Conservation (phyloP, 164 flowering plant genomes). For the Aristolochia californica region DNA sequence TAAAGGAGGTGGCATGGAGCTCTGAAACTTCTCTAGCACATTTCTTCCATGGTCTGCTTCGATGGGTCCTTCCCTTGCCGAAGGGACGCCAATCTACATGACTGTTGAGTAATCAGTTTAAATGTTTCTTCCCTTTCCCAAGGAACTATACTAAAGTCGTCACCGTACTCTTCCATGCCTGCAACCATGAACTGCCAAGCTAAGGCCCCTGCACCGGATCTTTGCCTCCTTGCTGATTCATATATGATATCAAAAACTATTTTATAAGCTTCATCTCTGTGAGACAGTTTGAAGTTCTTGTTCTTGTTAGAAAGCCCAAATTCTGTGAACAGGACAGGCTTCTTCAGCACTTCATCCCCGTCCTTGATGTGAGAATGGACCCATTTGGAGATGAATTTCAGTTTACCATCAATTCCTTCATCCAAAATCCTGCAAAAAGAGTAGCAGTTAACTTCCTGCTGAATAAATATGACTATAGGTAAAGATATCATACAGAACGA, state of each 20-base stretch:
- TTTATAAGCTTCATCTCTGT: conserved; percentile 49
- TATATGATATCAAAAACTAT: conserved; percentile 44
- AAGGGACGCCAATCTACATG: conserved; percentile 54
- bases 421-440: conserved; percentile 34
- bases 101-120: conserved; percentile 40
- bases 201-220: conserved; percentile 74
- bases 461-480: no score
- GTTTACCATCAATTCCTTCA: conserved; percentile 37
- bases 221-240: conserved; percentile 50
- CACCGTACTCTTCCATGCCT: conserved; percentile 78
- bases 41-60: conserved; percentile 17
- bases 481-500: no score
- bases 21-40: conserved; percentile 23
- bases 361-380: conserved; percentile 73
- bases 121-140: conserved; percentile 46
- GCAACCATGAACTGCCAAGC: conserved; percentile 75
- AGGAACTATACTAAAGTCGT: conserved; percentile 78
- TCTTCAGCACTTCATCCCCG: conserved; percentile 60
- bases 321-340: conserved; percentile 77
- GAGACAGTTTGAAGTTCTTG: conserved; percentile 41
- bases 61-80: conserved; percentile 13
- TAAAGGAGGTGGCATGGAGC: neutral
- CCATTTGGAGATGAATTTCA: conserved; percentile 55
- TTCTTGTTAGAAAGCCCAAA: conserved; percentile 57
- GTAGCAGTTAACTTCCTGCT: neutral